Evolutionary conservation across 1,284 basidiomycete genomes (phyloP), one percentile per base, ranked within the genome.

Genomic region (Austropuccinia psidii): DNA sequence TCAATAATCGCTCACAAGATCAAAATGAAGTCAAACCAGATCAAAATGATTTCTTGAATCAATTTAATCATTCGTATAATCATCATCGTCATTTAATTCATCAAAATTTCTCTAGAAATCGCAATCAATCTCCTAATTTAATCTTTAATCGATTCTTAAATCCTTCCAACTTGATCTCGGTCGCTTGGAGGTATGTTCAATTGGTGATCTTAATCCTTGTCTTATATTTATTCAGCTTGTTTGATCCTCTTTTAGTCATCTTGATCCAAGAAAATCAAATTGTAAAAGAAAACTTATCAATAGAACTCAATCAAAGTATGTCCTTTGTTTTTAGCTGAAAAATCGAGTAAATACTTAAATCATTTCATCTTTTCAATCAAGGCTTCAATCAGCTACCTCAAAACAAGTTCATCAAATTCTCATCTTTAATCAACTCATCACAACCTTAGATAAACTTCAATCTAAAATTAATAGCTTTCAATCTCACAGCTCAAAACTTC

Each of bases 401-500:
- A 31, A 49, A 67, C 49, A 67, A 24, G 65, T 67, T 6, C 45
- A 67, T 55, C 65, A 67, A 52, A 33, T 67, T 37, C 15, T 67
- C n/a, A 17, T 52, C 13, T 67, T 67, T 37, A 31, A 67, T 27
- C 50, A 11, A 13, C 35, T 67, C 4, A 15, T 67, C 21, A 15
- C 52, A 9, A 67, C 65, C 15, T 35, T 67, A 41, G 27, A 29
- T 2, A 39, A 67, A 35, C 50, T 52, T 67, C 17, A 67, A 19
- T 35, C 37, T 27, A 55, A 47, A 2, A 54, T 67, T 47, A 21
- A 45, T 35, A 31, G 65, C 6, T 67, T 67, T 24, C 65, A 67
- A 33, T 21, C 47, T 4, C 52, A 67, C 21, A 54, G 49, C 27
- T 54, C 65, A 15, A 67, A 45, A 17, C 41, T 67, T 39, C 65